Conservation (phyloP, 2,329 filamentous ascomycete species). For the Furcasterigmium furcatum region DNA sequence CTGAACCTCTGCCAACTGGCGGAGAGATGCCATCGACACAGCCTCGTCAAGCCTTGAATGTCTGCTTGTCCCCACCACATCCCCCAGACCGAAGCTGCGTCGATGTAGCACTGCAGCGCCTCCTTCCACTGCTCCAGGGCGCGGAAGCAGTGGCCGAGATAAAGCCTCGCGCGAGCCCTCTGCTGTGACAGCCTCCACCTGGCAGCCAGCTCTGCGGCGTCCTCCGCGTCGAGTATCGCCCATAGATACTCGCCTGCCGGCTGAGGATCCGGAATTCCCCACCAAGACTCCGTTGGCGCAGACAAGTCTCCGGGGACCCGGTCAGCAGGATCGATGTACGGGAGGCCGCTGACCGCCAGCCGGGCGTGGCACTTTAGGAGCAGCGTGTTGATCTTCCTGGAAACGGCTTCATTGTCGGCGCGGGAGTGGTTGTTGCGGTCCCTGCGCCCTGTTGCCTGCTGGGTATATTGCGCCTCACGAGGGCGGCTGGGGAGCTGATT, state of each 20-base stretch:
- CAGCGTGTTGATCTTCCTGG: neutral
- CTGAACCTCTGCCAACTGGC: no score
- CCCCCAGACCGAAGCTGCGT: constrained; percentile 11
- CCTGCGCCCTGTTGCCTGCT: no score
- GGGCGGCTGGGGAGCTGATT: neutral
- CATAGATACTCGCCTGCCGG: neutral
- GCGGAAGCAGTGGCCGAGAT: constrained; percentile 18
- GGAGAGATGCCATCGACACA: constrained; percentile 2
- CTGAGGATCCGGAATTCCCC: no score
- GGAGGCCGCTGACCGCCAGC: neutral
- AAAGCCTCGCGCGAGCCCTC: constrained; percentile 15
- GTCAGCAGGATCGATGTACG: neutral
- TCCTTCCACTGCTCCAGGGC: constrained; percentile 15
- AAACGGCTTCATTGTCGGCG: no score
- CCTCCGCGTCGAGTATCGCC: constrained; percentile 15
- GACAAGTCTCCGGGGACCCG: no score
- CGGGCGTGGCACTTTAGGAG: neutral
- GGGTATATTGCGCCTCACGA: neutral
- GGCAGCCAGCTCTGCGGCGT: constrained; percentile 12
- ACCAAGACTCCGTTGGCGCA: no score
- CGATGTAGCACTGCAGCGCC: constrained; percentile 15
- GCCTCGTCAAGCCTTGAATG: constrained; percentile 7
- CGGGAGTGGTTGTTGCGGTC: no score
- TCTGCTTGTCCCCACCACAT: constrained; percentile 5
- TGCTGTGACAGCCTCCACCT: constrained; percentile 10